These are phyloP conservation scores for Aspergillus glaucus DNA, from an alignment of 2,329 filamentous ascomycete genomes.

Conservation along the genomic window DNA sequence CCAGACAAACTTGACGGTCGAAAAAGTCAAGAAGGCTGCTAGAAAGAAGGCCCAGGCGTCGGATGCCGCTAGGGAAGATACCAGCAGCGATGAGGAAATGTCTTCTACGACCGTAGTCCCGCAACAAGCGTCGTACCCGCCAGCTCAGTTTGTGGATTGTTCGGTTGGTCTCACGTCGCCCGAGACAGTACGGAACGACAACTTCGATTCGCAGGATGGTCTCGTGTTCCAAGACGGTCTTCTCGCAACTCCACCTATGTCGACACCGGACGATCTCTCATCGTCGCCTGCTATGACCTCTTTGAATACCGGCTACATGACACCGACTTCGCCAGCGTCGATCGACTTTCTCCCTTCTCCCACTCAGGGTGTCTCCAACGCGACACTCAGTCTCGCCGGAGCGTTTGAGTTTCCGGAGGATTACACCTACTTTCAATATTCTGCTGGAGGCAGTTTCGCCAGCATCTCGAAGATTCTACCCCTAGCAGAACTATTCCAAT, in stretches of 20 bases:
- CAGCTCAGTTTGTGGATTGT: not conserved
- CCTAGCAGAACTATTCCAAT: conserved; percentile 6
- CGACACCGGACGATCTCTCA: not conserved
- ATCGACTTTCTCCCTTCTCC: conserved; percentile 1
- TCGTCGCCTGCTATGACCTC: not conserved
- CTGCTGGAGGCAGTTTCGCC: conserved; percentile 1
- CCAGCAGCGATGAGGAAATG: not conserved
- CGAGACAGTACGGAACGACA: not conserved
- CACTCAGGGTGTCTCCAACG: conserved; percentile 1
- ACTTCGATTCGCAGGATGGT: not conserved
- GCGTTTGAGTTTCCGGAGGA: conserved; percentile 10
- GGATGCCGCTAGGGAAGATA: not conserved
- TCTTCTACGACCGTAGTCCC: not conserved
- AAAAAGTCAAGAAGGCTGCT: conserved; percentile 1
- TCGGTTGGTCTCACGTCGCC: not conserved
- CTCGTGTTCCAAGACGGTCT: not conserved
- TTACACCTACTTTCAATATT: conserved; percentile 8
- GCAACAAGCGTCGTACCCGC: not conserved
- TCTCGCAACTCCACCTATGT: not conserved
- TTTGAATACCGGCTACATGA: not conserved
- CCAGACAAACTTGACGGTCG: conserved; percentile 10
- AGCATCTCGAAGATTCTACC: conserved; percentile 6
- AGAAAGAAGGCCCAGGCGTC: conserved; percentile 1
- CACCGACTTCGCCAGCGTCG: conserved; percentile 1
- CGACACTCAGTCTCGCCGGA: conserved; percentile 3